Evolutionary conservation across 495 filamentous ascomycete genomes (phyloP).

Genomic region (Melanomma pulvis-pyrius): DNA sequence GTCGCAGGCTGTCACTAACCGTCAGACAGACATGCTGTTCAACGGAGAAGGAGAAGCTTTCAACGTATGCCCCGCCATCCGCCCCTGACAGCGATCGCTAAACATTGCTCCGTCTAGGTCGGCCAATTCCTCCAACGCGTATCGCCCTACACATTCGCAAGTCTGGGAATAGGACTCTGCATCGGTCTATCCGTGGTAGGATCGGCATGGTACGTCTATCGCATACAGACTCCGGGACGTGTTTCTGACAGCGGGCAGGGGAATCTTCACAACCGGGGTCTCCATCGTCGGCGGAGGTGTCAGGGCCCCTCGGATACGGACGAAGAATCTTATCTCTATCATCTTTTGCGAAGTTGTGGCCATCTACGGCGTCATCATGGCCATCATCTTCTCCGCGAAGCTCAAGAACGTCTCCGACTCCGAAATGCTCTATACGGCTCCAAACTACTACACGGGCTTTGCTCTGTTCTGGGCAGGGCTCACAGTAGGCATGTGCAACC

Average conservation of each 20-base stretch:
- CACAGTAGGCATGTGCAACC: slow-evolving; percentile 90
- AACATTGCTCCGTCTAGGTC: slow-evolving; percentile 57
- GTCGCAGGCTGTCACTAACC: slow-evolving; percentile 43
- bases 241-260: slow-evolving; percentile 59
- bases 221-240: not conserved
- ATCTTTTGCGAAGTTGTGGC: slow-evolving; percentile 99
- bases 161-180: slow-evolving; percentile 87
- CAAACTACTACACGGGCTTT: slow-evolving; percentile 91
- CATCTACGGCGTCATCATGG: slow-evolving; percentile 99
- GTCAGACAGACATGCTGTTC: slow-evolving; percentile 86
- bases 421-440: slow-evolving; percentile 61
- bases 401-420: slow-evolving; percentile 57
- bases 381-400: slow-evolving; percentile 94
- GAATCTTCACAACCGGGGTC: slow-evolving; percentile 98
- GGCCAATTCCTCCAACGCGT: slow-evolving; percentile 92
- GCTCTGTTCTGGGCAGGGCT: slow-evolving; percentile 95
- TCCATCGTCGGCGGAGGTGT: slow-evolving; percentile 97
- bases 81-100: not conserved
- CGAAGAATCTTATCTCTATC: slow-evolving; percentile 99
- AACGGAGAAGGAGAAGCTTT: slow-evolving; percentile 94
- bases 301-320: slow-evolving; percentile 91
- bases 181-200: slow-evolving; percentile 95
- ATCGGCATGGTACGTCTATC: slow-evolving; percentile 83
- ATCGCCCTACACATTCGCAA: slow-evolving; percentile 93
- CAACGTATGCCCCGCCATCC: slow-evolving; percentile 66